These are phyloP conservation scores for Mycena metata DNA, from an alignment of 768 basidiomycete species.

Conservation along the genomic window DNA sequence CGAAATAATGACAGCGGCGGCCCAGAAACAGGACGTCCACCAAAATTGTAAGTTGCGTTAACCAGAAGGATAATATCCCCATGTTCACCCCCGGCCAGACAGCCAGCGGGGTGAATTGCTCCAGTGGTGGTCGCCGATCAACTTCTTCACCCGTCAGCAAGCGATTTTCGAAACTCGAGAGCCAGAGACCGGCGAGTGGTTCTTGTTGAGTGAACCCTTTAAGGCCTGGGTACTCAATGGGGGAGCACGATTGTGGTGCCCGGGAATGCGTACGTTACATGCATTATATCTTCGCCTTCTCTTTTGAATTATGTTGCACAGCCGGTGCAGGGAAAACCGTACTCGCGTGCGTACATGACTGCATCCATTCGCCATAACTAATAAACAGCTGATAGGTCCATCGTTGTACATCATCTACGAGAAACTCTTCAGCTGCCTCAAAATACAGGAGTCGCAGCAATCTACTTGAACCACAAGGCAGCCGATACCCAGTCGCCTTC, in stretches of 20 bases:
- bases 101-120: constrained; percentile 18
- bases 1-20: no score
- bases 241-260: constrained; percentile 26
- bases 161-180: background rate
- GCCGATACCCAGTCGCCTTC: no score
- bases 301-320: background rate
- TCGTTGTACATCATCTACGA: constrained; percentile 4
- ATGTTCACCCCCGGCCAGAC: background rate
- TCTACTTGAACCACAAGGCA: no score
- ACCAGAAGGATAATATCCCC: background rate
- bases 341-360: constrained; percentile 19
- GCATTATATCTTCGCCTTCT: no score
- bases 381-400: background rate
- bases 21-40: background rate
- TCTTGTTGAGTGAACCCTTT: constrained; percentile 17
- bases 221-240: constrained; percentile 3
- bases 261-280: constrained; percentile 29
- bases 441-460: background rate
- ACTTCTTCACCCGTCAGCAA: constrained; percentile 19
- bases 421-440: background rate
- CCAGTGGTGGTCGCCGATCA: constrained; percentile 34
- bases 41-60: background rate
- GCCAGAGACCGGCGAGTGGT: constrained; percentile 27
- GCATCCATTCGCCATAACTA: background rate
- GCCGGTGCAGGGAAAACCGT: constrained; percentile 35